phyloP scores from a whole-genome alignment of 1,284 basidiomycete genomes.

The Papiliotrema terrestris region DNA sequence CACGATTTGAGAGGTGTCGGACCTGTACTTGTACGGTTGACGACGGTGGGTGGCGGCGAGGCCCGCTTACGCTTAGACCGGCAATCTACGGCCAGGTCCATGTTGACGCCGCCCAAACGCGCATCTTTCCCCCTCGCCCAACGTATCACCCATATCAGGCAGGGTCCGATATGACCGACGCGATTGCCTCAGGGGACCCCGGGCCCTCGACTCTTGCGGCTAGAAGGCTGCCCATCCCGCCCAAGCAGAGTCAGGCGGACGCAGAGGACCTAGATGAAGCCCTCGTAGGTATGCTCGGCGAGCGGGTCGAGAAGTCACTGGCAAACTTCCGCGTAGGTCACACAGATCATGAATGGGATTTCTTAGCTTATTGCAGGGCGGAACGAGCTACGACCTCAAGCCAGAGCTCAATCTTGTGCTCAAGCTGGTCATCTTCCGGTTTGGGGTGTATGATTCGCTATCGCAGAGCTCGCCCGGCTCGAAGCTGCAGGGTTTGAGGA shows the following conservation, averaged over 20 bases:
- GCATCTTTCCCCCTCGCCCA: too few species aligned
- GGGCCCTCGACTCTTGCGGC: background rate
- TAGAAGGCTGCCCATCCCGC: slow-evolving; percentile 15
- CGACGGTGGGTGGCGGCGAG: too few species aligned
- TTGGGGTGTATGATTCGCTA: slow-evolving; percentile 74
- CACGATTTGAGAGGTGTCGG: background rate
- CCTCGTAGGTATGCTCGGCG: slow-evolving; percentile 74
- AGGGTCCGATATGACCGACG: background rate
- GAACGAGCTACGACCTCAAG: slow-evolving; percentile 67
- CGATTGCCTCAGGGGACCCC: background rate
- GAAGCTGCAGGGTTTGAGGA: slow-evolving; percentile 75
- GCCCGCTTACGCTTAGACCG: too few species aligned
- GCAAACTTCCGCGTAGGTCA: slow-evolving; percentile 62
- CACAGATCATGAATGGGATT: background rate
- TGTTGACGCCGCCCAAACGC: too few species aligned
- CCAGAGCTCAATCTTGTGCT: slow-evolving; percentile 77
- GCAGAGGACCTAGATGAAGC: slow-evolving; percentile 89
- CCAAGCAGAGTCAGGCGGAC: slow-evolving; percentile 88
- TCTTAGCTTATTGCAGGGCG: slow-evolving; percentile 33
- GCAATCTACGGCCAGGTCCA: too few species aligned
- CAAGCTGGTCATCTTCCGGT: slow-evolving; percentile 73
- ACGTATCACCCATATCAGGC: too few species aligned
- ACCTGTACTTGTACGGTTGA: background rate
- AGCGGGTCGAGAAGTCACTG: slow-evolving; percentile 76
- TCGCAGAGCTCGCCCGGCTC: slow-evolving; percentile 76